These are phyloP conservation scores for Metschnikowia corniflorae DNA, from an alignment of 805 yeast genomes.

Conservation along the genomic window DNA sequence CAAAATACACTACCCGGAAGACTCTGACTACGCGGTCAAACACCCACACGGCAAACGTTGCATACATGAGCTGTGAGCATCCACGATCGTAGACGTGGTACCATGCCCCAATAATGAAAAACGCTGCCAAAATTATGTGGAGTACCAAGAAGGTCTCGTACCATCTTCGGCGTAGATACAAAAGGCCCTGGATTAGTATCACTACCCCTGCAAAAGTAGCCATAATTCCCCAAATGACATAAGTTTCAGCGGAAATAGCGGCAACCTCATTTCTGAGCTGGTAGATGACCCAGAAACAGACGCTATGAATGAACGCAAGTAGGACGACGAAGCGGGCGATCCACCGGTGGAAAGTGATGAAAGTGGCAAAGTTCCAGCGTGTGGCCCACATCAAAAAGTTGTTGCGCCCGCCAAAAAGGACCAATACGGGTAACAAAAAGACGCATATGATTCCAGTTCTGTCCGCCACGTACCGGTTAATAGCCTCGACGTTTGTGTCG, in stretches of 20 bases:
- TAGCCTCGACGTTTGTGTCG: conserved; percentile 1
- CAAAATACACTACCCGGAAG: conserved; percentile 29
- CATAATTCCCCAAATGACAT: conserved; percentile 16
- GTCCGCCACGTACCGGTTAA: conserved; percentile 16
- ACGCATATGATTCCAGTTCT: conserved; percentile 14
- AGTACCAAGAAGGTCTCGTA: conserved; percentile 23
- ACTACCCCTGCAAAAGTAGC: conserved; percentile 11
- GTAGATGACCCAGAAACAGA: conserved; percentile 9
- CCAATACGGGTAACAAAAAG: conserved; percentile 13
- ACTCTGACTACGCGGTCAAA: conserved; percentile 38
- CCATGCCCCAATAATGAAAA: conserved; percentile 22
- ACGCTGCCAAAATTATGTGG: conserved; percentile 22
- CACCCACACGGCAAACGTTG: conserved; percentile 62
- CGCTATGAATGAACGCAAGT: conserved; percentile 14
- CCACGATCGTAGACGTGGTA: conserved; percentile 14
- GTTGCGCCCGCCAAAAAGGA: conserved; percentile 19
- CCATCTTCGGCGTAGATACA: conserved; percentile 19
- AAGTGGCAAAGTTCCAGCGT: conserved; percentile 16
- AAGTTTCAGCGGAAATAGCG: conserved; percentile 5
- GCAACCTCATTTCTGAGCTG: conserved; percentile 5
- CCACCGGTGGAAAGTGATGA: conserved; percentile 17
- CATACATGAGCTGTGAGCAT: conserved; percentile 38
- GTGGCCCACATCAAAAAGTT: conserved; percentile 18
- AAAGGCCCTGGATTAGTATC: conserved; percentile 16
- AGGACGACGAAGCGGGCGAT: conserved; percentile 13